phyloP scores from a whole-genome alignment of 345 rosid species.

The Clarkia xantiana region DNA sequence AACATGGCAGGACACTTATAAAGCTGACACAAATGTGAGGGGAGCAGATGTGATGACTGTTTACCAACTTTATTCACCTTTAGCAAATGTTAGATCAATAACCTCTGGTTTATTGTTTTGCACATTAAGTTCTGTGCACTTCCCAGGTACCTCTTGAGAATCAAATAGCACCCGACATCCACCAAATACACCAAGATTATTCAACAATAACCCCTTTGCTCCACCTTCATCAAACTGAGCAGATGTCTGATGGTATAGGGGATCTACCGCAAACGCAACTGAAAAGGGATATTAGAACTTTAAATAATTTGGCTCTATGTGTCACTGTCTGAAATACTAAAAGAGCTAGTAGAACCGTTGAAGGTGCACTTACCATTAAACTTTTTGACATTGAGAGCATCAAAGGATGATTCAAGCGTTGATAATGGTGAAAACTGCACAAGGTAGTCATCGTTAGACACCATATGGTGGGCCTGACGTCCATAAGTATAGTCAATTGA shows the following conservation, averaged over 20 bases:
- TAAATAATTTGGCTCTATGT: slow-evolving; percentile 11
- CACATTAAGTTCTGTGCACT: slow-evolving; percentile 31
- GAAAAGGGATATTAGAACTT: slow-evolving; percentile 11
- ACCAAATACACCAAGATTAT: slow-evolving; percentile 83
- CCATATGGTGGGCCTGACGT: no score
- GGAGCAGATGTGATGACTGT: not conserved
- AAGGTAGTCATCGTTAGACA: slow-evolving; percentile 13
- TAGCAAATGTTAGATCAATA: slow-evolving; percentile 61
- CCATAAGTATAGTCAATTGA: no score
- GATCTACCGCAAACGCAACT: slow-evolving; percentile 96
- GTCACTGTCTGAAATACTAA: slow-evolving; percentile 2
- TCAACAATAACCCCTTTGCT: slow-evolving; percentile 74
- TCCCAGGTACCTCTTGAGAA: slow-evolving; percentile 79
- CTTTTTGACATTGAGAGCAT: slow-evolving; percentile 73
- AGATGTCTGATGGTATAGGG: slow-evolving; percentile 90
- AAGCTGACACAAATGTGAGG: no score
- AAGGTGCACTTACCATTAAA: slow-evolving; percentile 52
- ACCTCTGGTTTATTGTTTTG: slow-evolving; percentile 35
- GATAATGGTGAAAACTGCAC: slow-evolving; percentile 80
- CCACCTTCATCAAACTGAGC: slow-evolving; percentile 99
- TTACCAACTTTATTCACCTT: slow-evolving; percentile 35
- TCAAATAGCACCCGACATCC: slow-evolving; percentile 86
- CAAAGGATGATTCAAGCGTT: slow-evolving; percentile 74
- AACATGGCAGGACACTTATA: slow-evolving; percentile 1
- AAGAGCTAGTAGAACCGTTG: slow-evolving; percentile 2